phyloP scores from a whole-genome alignment of 73 alveolate genomes.

The Urostyla sp. region DNA sequence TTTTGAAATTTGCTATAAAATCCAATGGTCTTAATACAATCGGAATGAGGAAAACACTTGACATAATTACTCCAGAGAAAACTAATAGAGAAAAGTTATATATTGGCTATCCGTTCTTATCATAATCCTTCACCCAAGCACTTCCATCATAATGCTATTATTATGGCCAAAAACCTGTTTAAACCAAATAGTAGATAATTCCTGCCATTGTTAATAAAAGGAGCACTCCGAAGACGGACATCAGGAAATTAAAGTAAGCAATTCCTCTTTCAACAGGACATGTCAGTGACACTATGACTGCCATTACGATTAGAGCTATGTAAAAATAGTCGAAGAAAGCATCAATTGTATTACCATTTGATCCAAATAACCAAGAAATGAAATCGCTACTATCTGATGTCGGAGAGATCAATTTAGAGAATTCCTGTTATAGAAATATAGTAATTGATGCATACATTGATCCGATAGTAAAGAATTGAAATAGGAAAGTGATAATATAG shows the following conservation, averaged over 20 bases:
- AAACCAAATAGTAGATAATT: neutral
- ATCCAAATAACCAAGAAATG: too few species aligned
- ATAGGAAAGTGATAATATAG: conserved; percentile 20
- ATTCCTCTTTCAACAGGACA: conserved; percentile 30
- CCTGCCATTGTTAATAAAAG: conserved; percentile 32
- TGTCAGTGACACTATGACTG: conserved; percentile 27
- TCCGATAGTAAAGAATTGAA: conserved; percentile 52
- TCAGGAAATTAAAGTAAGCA: neutral
- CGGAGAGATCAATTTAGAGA: neutral
- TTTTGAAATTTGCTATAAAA: conserved; percentile 20
- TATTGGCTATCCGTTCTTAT: neutral
- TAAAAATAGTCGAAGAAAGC: conserved; percentile 36
- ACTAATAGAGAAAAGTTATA: neutral
- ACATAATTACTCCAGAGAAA: conserved; percentile 40
- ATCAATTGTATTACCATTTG: neutral
- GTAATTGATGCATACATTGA: conserved; percentile 44
- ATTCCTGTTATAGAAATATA: conserved; percentile 24
- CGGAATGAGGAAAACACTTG: conserved; percentile 34
- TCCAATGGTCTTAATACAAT: conserved; percentile 64
- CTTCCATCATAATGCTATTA: neutral
- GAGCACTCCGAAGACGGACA: conserved; percentile 16
- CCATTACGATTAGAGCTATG: conserved; percentile 25
- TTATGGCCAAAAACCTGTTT: conserved; percentile 18
- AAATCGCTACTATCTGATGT: too few species aligned
- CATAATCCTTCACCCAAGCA: neutral